Percentiles rank a stretch among this genome's conserved stretches.
Evolutionary conservation across 163 green algal genomes (phyloP).

Genomic region (Scenedesmus sp.): DNA sequence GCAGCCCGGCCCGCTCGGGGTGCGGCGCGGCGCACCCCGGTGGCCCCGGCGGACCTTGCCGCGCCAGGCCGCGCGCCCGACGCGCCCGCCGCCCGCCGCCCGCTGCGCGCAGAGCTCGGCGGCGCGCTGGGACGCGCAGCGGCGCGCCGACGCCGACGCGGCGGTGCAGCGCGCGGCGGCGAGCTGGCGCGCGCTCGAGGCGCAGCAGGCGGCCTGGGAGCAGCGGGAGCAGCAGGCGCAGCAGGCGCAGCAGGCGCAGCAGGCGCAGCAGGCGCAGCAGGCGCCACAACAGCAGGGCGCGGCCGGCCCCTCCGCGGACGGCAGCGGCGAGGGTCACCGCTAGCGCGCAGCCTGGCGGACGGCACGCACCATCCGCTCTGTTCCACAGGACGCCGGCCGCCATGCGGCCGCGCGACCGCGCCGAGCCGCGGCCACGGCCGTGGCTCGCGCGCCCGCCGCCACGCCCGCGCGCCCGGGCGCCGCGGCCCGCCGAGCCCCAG

Average conservation of each 20-base stretch:
- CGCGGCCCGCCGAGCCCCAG: too few relatives aligned
- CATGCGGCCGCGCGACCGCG: neutral
- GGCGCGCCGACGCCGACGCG: conserved; percentile 11
- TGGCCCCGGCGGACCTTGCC: neutral
- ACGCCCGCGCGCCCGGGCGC: too few relatives aligned
- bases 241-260: neutral
- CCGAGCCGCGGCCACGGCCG: neutral
- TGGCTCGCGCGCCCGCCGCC: too few relatives aligned
- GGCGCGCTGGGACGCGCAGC: conserved; percentile 22
- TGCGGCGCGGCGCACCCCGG: neutral
- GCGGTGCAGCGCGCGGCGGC: conserved; percentile 28
- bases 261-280: conserved; percentile 11
- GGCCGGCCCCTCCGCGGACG: neutral
- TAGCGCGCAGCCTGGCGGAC: neutral
- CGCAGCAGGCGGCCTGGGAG: neutral
- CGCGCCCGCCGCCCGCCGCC: neutral
- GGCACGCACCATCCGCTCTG: neutral
- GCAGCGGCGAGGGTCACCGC: too few relatives aligned
- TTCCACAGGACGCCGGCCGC: neutral
- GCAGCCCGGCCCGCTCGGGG: conserved; percentile 43
- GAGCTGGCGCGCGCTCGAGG: conserved; percentile 22
- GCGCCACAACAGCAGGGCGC: neutral
- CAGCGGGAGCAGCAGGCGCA: conserved; percentile 5
- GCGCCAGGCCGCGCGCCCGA: neutral
- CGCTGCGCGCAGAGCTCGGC: conserved; percentile 18